Conservation (phyloP, 306 rosid genomes). For the Quercus cerris region DNA sequence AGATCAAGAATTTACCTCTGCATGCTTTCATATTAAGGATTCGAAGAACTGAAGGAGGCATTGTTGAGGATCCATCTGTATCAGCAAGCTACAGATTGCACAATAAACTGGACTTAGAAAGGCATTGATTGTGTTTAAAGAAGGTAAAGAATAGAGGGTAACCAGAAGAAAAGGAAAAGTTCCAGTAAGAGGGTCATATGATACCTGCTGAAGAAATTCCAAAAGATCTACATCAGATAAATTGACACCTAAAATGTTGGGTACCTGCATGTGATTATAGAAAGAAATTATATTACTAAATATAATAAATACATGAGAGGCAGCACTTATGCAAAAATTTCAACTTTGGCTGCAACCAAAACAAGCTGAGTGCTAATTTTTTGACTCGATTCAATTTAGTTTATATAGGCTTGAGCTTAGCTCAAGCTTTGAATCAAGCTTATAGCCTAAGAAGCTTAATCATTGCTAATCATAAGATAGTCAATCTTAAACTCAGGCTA, state of each 20-base stretch:
- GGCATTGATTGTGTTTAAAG: background rate
- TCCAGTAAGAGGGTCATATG: background rate
- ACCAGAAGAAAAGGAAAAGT: conserved; percentile 12
- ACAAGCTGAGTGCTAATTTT: background rate
- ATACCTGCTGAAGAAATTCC: conserved; percentile 98
- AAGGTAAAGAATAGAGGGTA: conserved; percentile 6
- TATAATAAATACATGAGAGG: background rate
- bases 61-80: conserved; percentile 90
- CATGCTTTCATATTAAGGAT: conserved; percentile 88
- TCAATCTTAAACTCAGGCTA: background rate
- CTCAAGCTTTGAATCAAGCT: background rate
- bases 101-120: conserved; percentile 10
- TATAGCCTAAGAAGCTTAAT: background rate
- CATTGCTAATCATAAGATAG: background rate
- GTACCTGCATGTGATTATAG: conserved; percentile 54
- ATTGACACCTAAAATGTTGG: conserved; percentile 83
- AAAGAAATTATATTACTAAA: conserved; percentile 18
- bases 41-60: conserved; percentile 81
- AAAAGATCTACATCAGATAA: conserved; percentile 75
- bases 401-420: background rate
- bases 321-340: conserved; percentile 8
- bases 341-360: conserved; percentile 1
- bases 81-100: conserved; percentile 63
- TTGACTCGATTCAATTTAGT: background rate
- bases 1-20: conserved; percentile 57